phyloP scores from a whole-genome alignment of 2,329 filamentous ascomycete species.

The Leptosphaerulina australis region DNA sequence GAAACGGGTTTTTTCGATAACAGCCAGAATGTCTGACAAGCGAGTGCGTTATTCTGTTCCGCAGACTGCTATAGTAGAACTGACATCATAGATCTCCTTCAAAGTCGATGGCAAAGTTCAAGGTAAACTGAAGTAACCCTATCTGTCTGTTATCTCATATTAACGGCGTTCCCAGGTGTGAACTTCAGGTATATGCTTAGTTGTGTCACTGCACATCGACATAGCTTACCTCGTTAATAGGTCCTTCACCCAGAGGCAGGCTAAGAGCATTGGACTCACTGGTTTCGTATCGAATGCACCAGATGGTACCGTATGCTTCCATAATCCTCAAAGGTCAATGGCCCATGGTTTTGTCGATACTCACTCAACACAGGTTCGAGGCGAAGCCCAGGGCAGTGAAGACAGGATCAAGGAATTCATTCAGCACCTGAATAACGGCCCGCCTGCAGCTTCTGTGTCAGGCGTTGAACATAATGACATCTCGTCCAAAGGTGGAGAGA shows the following conservation, averaged over 20 bases:
- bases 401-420: constrained; percentile 71
- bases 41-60: constrained; percentile 34
- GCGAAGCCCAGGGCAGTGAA: constrained; percentile 81
- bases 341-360: not conserved
- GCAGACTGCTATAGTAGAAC: constrained; percentile 17
- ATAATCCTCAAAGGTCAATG: not conserved
- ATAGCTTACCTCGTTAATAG: constrained; percentile 24
- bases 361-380: constrained; percentile 70
- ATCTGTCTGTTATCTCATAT: not conserved
- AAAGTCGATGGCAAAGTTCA: constrained; percentile 56
- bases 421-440: constrained; percentile 76
- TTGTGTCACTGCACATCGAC: not conserved
- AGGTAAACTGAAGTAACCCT: constrained; percentile 34
- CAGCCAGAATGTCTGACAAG: constrained; percentile 44
- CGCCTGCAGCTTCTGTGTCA: constrained; percentile 72
- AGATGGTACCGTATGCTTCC: constrained; percentile 51
- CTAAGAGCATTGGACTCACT: constrained; percentile 52
- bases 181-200: constrained; percentile 53
- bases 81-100: constrained; percentile 53
- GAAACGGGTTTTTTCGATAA: constrained; percentile 35
- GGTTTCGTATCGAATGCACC: constrained; percentile 55
- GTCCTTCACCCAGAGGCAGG: constrained; percentile 52
- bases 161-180: constrained; percentile 45
- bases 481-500: constrained; percentile 69
- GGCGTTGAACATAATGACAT: constrained; percentile 74